Evolutionary conservation across 1,284 basidiomycete genomes (phyloP), one percentile per base, ranked within the genome.

Genomic region (Cystobasidiaceae sp.): DNA sequence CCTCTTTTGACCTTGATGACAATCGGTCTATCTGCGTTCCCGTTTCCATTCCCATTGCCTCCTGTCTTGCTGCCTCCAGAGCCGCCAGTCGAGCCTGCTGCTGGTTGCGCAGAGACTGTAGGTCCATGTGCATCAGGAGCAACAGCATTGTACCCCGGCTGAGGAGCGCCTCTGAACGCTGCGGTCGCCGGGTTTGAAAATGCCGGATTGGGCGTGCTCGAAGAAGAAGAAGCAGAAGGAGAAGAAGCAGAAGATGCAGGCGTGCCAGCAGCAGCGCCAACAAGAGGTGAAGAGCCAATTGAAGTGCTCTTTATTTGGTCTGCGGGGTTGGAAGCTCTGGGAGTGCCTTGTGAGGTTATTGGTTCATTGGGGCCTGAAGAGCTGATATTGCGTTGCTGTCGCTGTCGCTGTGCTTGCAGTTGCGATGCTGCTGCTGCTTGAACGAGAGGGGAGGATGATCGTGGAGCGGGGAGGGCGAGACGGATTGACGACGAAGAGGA

Each of bases 1-100:
- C 61, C 45, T 7, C 61, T 9, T 44, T 64, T 64, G 39, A 64
- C 61, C 44, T 64, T 64, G 52, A 64, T 56, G 33, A 64, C 33
- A 27, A 43, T 48, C 23, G 51, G 51, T 49, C 51, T 51, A 5
- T 21, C 52, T 15, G 37, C 9, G 9, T 23, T 25, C 17, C 50
- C 32, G 19, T 19, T 48, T 3, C 39, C 32, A 34, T 37, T 48
- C 17, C 41, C 51, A 54, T 27, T 27, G 11, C 48, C 49, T 8
- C 34, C 21, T 25, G 50, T 15, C 32, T 37, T 37, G 32, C n/a
- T 23, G 25, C 17, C 32, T 32, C 44, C 28, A 19, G 27, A 17
- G 9, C 57, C 57, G 32, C 49, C 32, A 39, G 25, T 45, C 21
- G 28, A 45, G 19, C 59, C 37, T 21, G 21, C 43, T 15, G 30